Evolutionary conservation across 495 filamentous ascomycete genomes (phyloP), one percentile per base, ranked within the genome.

Genomic region (Aspergillus hancockii): DNA sequence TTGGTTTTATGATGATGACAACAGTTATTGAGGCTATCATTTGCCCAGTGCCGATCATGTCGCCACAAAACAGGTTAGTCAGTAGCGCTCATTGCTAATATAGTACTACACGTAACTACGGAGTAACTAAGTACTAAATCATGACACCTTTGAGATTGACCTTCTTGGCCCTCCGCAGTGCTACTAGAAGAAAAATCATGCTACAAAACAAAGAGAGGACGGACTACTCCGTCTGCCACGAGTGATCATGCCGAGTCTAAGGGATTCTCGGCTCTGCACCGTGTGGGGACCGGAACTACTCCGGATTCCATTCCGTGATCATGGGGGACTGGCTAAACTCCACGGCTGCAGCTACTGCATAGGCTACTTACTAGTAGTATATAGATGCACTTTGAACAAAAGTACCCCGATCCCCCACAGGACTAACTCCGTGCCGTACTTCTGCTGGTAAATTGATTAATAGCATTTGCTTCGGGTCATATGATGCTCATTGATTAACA

Each of bases 31-130:
- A 40, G 25, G 25, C 36, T 13, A 40, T n/a, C 3, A 10, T n/a
- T 40, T n/a, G 16, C 2, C 36, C 10, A n/a, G 10, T 10, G 41
- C 18, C 41, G 41, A 45, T 45, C 41, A 45, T 14, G 8, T 45
- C 14, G 41, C 41, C 41, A 45, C 41, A 45, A 45, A 45, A 45
- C 41, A n/a, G 41, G 41, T n/a, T 21, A 45, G 41, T 45, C 9
- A 45, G 41, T 45, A 9, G 8, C 8, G 12, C 34, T 36, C 34
- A 10, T 36, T 21, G 16, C 6, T 45, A 18, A 40, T 12, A 2
- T 40, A n/a, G 12, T 40, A 40, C 16, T 13, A 40, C 36, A 40
- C 2, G 36, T 3, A 12, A 40, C 12, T n/a, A 40, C 3, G 36
- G 3, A 10, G 36, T 3, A 12, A 40, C 12, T n/a, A 40, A 40